These are phyloP conservation scores for Tarenaya hassleriana DNA, from an alignment of 345 rosid species.

Conservation along the genomic window DNA sequence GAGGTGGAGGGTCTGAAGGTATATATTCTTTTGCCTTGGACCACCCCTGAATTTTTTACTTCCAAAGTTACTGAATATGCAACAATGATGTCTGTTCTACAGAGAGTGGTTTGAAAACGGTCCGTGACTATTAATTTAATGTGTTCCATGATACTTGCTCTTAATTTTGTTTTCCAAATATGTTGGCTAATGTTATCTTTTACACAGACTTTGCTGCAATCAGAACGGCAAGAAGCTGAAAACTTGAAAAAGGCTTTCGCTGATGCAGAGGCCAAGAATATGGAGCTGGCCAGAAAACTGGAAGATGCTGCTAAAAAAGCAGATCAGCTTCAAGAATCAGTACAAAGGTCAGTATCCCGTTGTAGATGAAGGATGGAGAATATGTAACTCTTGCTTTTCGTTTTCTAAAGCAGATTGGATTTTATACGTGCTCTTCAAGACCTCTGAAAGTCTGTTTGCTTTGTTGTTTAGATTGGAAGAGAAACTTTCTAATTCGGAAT, in stretches of 20 bases:
- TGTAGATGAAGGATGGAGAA: background rate
- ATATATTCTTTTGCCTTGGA: constrained; percentile 12
- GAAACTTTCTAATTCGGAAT: constrained; percentile 90
- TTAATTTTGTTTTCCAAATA: background rate
- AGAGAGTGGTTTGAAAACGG: too few species aligned
- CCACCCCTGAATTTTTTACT: constrained; percentile 4
- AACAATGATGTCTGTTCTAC: too few species aligned
- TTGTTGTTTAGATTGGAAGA: constrained; percentile 70
- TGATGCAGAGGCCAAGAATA: constrained; percentile 59
- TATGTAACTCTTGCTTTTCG: background rate
- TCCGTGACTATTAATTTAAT: too few species aligned
- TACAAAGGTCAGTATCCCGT: constrained; percentile 72
- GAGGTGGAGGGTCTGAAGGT: constrained; percentile 91
- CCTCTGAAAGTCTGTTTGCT: constrained; percentile 20
- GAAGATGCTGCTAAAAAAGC: constrained; percentile 66
- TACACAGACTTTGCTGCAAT: constrained; percentile 55
- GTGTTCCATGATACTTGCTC: background rate
- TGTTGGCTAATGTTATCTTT: background rate
- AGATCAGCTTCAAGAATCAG: constrained; percentile 91
- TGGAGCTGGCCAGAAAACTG: constrained; percentile 68
- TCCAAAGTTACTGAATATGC: background rate
- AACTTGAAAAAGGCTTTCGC: constrained; percentile 50
- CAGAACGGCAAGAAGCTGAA: constrained; percentile 62
- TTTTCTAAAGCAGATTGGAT: background rate
- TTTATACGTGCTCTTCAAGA: background rate